These are phyloP conservation scores for Cyamopsis tetragonoloba DNA, from an alignment of 306 rosid species.

Conservation along the genomic window DNA sequence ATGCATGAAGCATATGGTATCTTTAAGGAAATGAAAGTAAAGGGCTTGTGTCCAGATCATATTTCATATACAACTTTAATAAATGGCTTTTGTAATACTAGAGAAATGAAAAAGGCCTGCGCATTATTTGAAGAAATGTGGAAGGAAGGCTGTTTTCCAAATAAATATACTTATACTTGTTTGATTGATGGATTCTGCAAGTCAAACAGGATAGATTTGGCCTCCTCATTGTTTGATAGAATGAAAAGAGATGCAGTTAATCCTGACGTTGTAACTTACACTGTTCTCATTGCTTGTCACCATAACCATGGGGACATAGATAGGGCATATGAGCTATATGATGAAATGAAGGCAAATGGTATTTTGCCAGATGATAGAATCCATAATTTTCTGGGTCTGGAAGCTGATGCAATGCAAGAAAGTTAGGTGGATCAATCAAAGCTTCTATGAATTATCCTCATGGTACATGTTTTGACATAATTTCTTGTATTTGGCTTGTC, in stretches of 20 bases:
- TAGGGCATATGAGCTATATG: conserved; percentile 32
- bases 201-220: conserved; percentile 44
- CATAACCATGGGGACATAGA: conserved; percentile 29
- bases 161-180: conserved; percentile 51
- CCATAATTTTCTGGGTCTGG: conserved; percentile 16
- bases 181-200: conserved; percentile 57
- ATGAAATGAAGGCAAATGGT: conserved; percentile 39
- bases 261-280: conserved; percentile 55
- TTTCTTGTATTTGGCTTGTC: conserved; percentile 3
- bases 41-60: conserved; percentile 43
- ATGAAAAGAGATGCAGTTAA: conserved; percentile 38
- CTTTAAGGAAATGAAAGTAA: conserved; percentile 40
- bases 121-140: conserved; percentile 48
- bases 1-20: conserved; percentile 36
- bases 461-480: conserved; percentile 28
- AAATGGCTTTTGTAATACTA: conserved; percentile 42
- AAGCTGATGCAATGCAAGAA: conserved; percentile 16
- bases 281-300: conserved; percentile 43
- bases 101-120: conserved; percentile 41
- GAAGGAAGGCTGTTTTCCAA: conserved; percentile 39
- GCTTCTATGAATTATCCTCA: conserved; percentile 24
- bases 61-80: conserved; percentile 52
- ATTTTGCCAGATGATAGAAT: conserved; percentile 44
- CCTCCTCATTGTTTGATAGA: conserved; percentile 37
- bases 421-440: conserved; percentile 23